phyloP scores from a whole-genome alignment of 371 early-diverging fungal species.

The Rhizopus sp. region DNA sequence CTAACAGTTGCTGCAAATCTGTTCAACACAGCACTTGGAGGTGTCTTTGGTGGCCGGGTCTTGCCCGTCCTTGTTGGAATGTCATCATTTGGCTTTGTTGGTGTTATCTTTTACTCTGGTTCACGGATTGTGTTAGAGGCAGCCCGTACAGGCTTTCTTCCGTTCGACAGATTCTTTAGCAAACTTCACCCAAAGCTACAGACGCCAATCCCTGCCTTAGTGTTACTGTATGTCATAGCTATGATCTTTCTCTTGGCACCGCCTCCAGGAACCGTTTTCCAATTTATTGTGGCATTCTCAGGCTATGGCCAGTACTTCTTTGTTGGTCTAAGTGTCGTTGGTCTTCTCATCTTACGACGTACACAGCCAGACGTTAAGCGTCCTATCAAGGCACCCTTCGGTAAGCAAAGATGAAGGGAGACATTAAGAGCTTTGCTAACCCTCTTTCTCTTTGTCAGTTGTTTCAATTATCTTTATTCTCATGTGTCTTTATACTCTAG shows the following conservation, averaged over 20 bases:
- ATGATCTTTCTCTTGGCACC: slow-evolving; percentile 28
- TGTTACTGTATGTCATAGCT: slow-evolving; percentile 16
- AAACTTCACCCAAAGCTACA: slow-evolving; percentile 25
- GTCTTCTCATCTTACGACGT: slow-evolving; percentile 19
- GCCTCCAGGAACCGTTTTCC: slow-evolving; percentile 27
- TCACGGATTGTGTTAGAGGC: slow-evolving; percentile 27
- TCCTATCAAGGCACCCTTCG: slow-evolving; percentile 24
- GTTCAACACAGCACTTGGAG: slow-evolving; percentile 28
- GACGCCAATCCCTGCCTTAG: slow-evolving; percentile 21
- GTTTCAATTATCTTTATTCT: slow-evolving; percentile 19
- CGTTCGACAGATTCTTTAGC: slow-evolving; percentile 24
- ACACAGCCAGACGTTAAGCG: slow-evolving; percentile 25
- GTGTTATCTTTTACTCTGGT: slow-evolving; percentile 26
- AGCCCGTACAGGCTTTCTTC: slow-evolving; percentile 26
- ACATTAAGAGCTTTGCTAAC: neutral
- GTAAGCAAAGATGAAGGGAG: slow-evolving; percentile 1
- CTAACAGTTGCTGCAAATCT: slow-evolving; percentile 29
- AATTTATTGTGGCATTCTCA: slow-evolving; percentile 24
- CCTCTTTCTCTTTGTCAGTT: neutral
- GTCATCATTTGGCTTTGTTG: slow-evolving; percentile 29
- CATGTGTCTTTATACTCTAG: slow-evolving; percentile 24
- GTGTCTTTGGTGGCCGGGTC: slow-evolving; percentile 25
- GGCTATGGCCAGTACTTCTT: slow-evolving; percentile 29
- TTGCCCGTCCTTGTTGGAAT: slow-evolving; percentile 26
- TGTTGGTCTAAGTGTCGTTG: slow-evolving; percentile 22